Evolutionary conservation across 805 yeast species (phyloP).

Genomic region (Isabelozyma heimii): DNA sequence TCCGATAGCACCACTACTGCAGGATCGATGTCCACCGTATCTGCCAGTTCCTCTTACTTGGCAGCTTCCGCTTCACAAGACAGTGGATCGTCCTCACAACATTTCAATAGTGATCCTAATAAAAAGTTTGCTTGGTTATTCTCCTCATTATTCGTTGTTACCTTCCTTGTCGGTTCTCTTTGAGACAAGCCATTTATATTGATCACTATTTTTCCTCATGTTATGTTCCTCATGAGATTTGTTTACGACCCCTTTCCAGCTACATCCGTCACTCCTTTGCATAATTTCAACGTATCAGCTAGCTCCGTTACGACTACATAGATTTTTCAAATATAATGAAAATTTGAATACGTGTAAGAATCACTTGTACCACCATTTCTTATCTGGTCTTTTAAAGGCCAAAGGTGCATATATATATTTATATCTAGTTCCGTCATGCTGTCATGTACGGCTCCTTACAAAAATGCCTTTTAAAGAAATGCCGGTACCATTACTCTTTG

Average conservation of each 20-base stretch:
- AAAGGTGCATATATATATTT: too few species aligned
- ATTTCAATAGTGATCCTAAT: neutral
- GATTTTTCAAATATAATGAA: neutral
- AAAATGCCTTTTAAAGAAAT: neutral
- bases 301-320: neutral
- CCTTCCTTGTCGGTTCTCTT: conserved; percentile 7
- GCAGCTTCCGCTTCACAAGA: neutral
- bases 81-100: neutral
- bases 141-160: conserved; percentile 4
- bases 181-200: neutral
- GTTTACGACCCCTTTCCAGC: neutral
- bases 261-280: neutral
- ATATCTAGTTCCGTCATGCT: neutral
- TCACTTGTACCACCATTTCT: too few species aligned
- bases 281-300: neutral
- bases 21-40: neutral
- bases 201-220: neutral
- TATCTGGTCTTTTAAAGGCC: too few species aligned
- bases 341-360: too few species aligned
- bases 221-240: neutral
- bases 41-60: neutral
- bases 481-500: neutral
- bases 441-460: neutral
- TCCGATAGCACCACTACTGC: conserved; percentile 1
- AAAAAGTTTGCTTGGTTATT: conserved; percentile 2